Conservation (phyloP, 257 asterid genomes). For the Oldenlandia corymbosa region DNA sequence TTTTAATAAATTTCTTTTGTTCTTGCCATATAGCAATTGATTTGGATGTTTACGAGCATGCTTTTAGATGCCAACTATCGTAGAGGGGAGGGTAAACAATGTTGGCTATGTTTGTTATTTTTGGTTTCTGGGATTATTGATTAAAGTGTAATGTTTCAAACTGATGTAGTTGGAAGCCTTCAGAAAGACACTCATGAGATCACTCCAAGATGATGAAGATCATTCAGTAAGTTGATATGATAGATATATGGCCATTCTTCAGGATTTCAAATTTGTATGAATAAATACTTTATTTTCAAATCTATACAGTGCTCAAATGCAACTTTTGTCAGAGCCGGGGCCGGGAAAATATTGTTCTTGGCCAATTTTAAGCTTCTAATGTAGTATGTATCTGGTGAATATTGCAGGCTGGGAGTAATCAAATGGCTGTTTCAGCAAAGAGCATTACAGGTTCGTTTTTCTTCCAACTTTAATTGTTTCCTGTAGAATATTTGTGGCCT, state of each 20-base stretch:
- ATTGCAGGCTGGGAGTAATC: slow-evolving; percentile 45
- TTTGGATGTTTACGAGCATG: slow-evolving; percentile 1
- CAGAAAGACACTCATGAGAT: slow-evolving; percentile 81
- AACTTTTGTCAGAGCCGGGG: not conserved
- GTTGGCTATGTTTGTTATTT: not conserved
- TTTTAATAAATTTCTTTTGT: not conserved
- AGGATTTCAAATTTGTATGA: too few relatives aligned
- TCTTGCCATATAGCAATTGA: not conserved
- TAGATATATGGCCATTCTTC: not conserved
- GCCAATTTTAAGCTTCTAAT: not conserved
- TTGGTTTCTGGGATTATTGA: slow-evolving; percentile 5
- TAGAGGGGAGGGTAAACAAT: too few relatives aligned
- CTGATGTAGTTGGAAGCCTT: slow-evolving; percentile 71
- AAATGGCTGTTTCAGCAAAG: slow-evolving; percentile 25
- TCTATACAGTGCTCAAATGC: not conserved
- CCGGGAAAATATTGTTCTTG: not conserved
- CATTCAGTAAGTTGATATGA: slow-evolving; percentile 42
- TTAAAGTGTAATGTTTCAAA: slow-evolving; percentile 20
- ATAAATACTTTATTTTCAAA: too few relatives aligned
- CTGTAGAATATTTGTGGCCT: too few relatives aligned
- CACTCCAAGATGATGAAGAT: slow-evolving; percentile 82
- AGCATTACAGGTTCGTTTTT: slow-evolving; percentile 37
- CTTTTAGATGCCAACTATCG: too few relatives aligned
- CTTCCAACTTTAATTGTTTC: slow-evolving; percentile 13
- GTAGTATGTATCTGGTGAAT: not conserved